Evolutionary conservation across 108 stramenopile species (phyloP).

Genomic region (Conticribra guillardii): DNA sequence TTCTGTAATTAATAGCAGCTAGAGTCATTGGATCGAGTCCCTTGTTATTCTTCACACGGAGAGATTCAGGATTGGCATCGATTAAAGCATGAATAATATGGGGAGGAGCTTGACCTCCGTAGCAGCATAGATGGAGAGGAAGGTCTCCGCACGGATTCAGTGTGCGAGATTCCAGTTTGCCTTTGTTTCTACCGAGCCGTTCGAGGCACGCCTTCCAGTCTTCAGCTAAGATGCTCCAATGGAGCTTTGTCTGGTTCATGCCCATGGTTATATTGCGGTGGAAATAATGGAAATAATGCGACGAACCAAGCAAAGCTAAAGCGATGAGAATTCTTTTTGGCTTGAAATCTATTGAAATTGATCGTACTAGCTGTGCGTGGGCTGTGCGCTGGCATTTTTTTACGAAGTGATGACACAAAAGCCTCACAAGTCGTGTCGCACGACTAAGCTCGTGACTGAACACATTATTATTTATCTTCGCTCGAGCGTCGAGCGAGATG

Average conservation of each 20-base stretch:
- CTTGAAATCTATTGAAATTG: too few species aligned
- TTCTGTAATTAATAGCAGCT: constrained; percentile 32
- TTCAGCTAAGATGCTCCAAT: constrained; percentile 22
- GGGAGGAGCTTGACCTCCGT: constrained; percentile 38
- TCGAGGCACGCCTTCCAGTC: constrained; percentile 19
- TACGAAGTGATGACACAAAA: too few species aligned
- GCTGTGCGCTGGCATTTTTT: too few species aligned
- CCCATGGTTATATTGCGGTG: constrained; percentile 16
- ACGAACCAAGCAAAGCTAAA: background rate
- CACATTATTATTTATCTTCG: too few species aligned
- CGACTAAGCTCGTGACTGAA: too few species aligned
- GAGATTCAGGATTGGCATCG: constrained; percentile 29
- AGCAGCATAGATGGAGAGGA: constrained; percentile 39
- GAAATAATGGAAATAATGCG: background rate
- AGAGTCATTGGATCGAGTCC: constrained; percentile 33
- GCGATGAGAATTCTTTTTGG: too few species aligned
- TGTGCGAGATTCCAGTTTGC: constrained; percentile 12
- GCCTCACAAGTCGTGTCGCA: too few species aligned
- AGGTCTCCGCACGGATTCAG: constrained; percentile 31
- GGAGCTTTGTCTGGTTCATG: constrained; percentile 34
- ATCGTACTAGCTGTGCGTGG: too few species aligned
- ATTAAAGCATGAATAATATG: constrained; percentile 29
- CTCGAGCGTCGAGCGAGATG: too few species aligned
- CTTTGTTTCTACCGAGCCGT: constrained; percentile 4
- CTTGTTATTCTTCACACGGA: constrained; percentile 22